Percentiles rank a stretch among this genome's conserved stretches.
phyloP scores from a whole-genome alignment of 805 yeast species.

The Wickerhamomyces bovis region DNA sequence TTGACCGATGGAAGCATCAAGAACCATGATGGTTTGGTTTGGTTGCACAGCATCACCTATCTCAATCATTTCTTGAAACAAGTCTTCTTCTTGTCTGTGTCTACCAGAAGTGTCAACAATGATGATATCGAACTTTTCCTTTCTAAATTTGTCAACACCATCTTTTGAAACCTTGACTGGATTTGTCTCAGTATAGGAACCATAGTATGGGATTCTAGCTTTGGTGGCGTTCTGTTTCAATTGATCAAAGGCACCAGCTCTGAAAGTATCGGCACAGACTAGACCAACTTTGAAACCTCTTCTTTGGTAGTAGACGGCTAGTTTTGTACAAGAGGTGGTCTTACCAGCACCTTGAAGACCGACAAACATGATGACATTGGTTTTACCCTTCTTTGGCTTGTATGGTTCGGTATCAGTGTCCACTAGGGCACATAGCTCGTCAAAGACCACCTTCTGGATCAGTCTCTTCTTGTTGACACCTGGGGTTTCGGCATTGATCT shows the following conservation, averaged over 20 bases:
- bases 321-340: slow-evolving; percentile 93
- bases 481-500: slow-evolving; percentile 42
- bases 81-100: slow-evolving; percentile 88
- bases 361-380: slow-evolving; percentile 90
- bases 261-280: slow-evolving; percentile 98
- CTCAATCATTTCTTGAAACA: slow-evolving; percentile 92
- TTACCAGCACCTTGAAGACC: slow-evolving; percentile 99
- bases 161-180: slow-evolving; percentile 88
- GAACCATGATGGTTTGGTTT: slow-evolving; percentile 94
- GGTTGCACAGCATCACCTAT: slow-evolving; percentile 84
- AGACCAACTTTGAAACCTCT: slow-evolving; percentile 92
- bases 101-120: slow-evolving; percentile 98
- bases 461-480: slow-evolving; percentile 65
- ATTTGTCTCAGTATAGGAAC: slow-evolving; percentile 92
- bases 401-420: slow-evolving; percentile 60
- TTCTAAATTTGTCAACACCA: slow-evolving; percentile 88
- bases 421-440: slow-evolving; percentile 81
- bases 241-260: slow-evolving; percentile 99
- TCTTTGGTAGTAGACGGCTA: slow-evolving; percentile 90
- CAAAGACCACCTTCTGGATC: slow-evolving; percentile 88
- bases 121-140: slow-evolving; percentile 86
- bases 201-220: slow-evolving; percentile 90
- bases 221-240: slow-evolving; percentile 95
- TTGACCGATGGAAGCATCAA: slow-evolving; percentile 97
- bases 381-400: slow-evolving; percentile 79